These are phyloP conservation scores for Microdochium bolleyi DNA, from an alignment of 2,329 filamentous ascomycete species.

Conservation along the genomic window DNA sequence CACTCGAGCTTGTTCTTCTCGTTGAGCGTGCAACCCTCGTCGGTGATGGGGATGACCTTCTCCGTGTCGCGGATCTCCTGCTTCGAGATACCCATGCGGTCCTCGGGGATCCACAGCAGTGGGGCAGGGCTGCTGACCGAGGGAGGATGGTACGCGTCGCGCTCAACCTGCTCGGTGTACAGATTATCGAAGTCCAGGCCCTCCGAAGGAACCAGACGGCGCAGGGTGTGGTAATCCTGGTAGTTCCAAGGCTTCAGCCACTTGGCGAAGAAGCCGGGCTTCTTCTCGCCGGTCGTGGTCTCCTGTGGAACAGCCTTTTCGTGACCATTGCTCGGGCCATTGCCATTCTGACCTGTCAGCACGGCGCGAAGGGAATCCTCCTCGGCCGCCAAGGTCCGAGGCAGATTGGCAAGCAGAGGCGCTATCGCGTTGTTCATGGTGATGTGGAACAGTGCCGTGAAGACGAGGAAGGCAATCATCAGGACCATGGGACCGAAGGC, in stretches of 20 bases:
- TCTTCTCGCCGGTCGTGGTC: conserved; percentile 26
- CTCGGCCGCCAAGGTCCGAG: conserved; percentile 55
- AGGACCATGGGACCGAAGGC: conserved; percentile 63
- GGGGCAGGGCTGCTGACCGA: conserved; percentile 55
- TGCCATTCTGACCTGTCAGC: conserved; percentile 8
- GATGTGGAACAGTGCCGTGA: conserved; percentile 70
- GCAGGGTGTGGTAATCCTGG: conserved; percentile 62
- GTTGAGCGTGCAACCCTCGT: conserved; percentile 64
- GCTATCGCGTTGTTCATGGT: conserved; percentile 64
- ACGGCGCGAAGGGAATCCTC: conserved; percentile 26
- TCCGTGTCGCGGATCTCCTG: conserved; percentile 70
- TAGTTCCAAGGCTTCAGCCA: conserved; percentile 76
- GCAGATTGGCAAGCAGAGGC: conserved; percentile 72
- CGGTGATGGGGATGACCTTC: conserved; percentile 69
- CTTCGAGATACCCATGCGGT: conserved; percentile 63
- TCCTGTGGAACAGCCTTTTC: conserved; percentile 12
- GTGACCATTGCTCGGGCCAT: conserved; percentile 11
- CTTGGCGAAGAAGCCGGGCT: conserved; percentile 50
- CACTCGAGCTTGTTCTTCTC: conserved; percentile 50
- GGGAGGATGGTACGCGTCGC: conserved; percentile 68
- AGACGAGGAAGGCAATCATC: conserved; percentile 69
- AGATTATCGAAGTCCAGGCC: conserved; percentile 37
- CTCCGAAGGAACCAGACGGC: conserved; percentile 57
- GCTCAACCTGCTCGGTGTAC: conserved; percentile 55
- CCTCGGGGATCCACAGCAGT: conserved; percentile 78